phyloP scores from a whole-genome alignment of 306 rosid species.

The Biancaea sappan region DNA sequence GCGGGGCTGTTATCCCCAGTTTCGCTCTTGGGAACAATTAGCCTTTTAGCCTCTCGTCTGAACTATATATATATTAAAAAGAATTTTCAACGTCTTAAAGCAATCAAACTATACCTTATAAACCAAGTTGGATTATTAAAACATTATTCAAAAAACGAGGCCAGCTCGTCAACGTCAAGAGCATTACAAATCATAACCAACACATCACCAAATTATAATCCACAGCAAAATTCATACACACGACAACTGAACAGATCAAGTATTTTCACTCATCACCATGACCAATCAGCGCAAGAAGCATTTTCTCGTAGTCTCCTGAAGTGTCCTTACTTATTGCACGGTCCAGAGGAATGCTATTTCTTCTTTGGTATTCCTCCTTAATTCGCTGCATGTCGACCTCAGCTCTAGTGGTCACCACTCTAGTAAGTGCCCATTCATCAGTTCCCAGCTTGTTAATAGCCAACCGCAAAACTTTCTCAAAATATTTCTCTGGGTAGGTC shows the following conservation, averaged over 20 bases:
- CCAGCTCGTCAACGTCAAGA: background rate
- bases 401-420: slow-evolving; percentile 83
- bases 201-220: background rate
- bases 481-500: slow-evolving; percentile 76
- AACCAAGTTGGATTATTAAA: background rate
- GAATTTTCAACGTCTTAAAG: background rate
- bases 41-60: no score
- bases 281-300: slow-evolving; percentile 76
- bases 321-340: slow-evolving; percentile 67
- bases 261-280: slow-evolving; percentile 44
- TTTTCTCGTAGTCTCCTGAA: slow-evolving; percentile 69
- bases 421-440: slow-evolving; percentile 79
- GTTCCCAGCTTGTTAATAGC: slow-evolving; percentile 78
- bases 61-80: background rate
- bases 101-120: background rate
- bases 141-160: background rate
- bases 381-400: slow-evolving; percentile 82
- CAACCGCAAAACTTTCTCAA: slow-evolving; percentile 59
- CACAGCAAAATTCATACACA: slow-evolving; percentile 11
- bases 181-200: background rate
- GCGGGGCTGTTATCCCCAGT: no score
- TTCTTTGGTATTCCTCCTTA: slow-evolving; percentile 73
- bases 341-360: slow-evolving; percentile 77
- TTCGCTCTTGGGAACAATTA: no score
- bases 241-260: slow-evolving; percentile 28